A percentile compares a stretch with the other conserved stretches of the same genome.
Conservation (phyloP, 2,329 filamentous ascomycete species). For the Colletotrichum melonis region DNA sequence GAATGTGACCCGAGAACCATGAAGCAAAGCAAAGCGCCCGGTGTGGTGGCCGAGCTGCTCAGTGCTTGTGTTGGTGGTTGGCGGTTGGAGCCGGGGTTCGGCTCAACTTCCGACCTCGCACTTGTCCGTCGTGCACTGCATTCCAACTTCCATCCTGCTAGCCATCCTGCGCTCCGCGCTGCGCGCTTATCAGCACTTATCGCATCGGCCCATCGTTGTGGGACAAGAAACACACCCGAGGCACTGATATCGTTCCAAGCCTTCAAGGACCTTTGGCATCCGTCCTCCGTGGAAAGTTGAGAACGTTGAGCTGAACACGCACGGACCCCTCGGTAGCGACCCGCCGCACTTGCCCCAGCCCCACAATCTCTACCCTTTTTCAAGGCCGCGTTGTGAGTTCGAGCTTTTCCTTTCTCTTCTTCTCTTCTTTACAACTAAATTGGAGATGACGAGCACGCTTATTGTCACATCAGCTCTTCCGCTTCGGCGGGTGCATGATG, state of each 20-base stretch:
- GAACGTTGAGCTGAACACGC: neutral
- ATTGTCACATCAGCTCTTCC: constrained; percentile 66
- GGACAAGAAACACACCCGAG: neutral
- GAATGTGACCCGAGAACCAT: constrained; percentile 25
- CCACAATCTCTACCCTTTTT: constrained; percentile 26
- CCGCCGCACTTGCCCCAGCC: neutral
- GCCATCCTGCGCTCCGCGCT: neutral
- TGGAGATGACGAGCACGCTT: constrained; percentile 81
- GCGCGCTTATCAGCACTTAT: neutral
- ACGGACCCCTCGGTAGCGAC: constrained; percentile 20
- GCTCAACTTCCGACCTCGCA: constrained; percentile 9
- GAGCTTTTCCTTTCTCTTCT: constrained; percentile 42
- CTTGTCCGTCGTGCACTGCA: neutral
- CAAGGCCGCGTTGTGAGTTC: constrained; percentile 6
- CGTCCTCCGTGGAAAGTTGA: neutral
- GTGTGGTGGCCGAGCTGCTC: constrained; percentile 7
- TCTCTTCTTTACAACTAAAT: constrained; percentile 75
- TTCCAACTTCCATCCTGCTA: neutral
- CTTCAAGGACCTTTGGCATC: too few species aligned
- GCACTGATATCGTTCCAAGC: too few species aligned
- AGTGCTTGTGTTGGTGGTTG: neutral
- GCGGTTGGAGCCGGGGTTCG: constrained; percentile 1
- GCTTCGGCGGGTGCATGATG: constrained; percentile 69
- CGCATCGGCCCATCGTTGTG: neutral
- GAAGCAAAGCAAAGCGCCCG: neutral